phyloP scores from a whole-genome alignment of 2,329 filamentous ascomycete genomes.

The Davidsoniella virescens region DNA sequence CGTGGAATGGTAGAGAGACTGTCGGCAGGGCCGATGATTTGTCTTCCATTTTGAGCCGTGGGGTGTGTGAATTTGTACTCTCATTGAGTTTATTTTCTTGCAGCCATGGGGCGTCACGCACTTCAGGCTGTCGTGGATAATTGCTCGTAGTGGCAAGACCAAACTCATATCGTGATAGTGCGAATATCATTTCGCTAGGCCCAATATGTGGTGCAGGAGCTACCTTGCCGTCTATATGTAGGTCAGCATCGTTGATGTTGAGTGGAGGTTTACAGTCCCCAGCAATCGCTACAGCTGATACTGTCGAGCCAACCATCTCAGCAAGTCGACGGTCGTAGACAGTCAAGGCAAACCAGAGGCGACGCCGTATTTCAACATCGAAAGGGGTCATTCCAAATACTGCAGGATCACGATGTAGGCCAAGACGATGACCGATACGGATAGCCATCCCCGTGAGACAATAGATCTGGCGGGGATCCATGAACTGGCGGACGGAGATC shows the following conservation, averaged over 20 bases:
- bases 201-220: slow-evolving; percentile 31
- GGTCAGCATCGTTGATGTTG: slow-evolving; percentile 45
- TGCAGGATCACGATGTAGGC: slow-evolving; percentile 46
- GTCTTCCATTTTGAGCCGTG: neutral
- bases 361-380: slow-evolving; percentile 53
- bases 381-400: slow-evolving; percentile 37
- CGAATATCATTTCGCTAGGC: slow-evolving; percentile 45
- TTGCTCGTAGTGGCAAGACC: slow-evolving; percentile 36
- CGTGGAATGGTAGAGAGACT: slow-evolving; percentile 32
- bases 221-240: slow-evolving; percentile 40
- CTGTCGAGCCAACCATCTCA: slow-evolving; percentile 45
- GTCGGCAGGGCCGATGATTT: slow-evolving; percentile 20
- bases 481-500: slow-evolving; percentile 34
- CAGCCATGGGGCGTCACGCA: neutral
- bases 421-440: slow-evolving; percentile 51
- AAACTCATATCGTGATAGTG: slow-evolving; percentile 39
- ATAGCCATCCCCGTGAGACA: slow-evolving; percentile 46
- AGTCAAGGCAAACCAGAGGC: slow-evolving; percentile 58
- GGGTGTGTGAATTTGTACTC: neutral
- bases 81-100: too few species aligned
- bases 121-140: slow-evolving; percentile 20
- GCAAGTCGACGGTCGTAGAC: slow-evolving; percentile 52
- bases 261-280: slow-evolving; percentile 40
- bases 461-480: slow-evolving; percentile 36
- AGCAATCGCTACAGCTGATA: slow-evolving; percentile 37